phyloP scores from a whole-genome alignment of 192 early-diverging fungal genomes.

The Entomortierella parvispora region DNA sequence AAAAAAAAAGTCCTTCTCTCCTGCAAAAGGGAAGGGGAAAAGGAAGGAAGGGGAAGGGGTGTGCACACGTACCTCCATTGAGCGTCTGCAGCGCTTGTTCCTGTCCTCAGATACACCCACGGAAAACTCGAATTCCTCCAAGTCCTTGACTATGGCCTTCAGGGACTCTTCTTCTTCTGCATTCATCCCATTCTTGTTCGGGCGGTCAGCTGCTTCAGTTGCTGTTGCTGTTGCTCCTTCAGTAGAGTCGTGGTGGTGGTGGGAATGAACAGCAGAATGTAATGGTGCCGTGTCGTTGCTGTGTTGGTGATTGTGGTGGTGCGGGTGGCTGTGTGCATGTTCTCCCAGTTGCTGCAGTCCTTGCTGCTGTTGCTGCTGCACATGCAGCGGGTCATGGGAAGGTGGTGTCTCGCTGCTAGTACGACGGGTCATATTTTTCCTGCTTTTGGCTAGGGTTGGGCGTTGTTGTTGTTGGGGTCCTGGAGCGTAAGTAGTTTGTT shows the following conservation, averaged over 20 bases:
- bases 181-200: too few species aligned
- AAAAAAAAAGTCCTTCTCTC: not conserved
- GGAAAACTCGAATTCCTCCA: constrained; percentile 46
- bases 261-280: not conserved
- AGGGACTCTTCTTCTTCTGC: constrained; percentile 2
- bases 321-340: constrained; percentile 4
- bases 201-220: not conserved
- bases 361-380: not conserved
- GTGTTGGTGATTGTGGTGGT: constrained; percentile 7
- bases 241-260: not conserved
- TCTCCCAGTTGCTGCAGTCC: not conserved
- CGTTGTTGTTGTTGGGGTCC: not conserved
- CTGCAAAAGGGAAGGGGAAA: not conserved
- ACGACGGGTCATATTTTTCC: constrained; percentile 21
- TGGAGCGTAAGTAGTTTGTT: too few species aligned
- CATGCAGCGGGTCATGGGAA: not conserved
- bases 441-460: not conserved
- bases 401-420: constrained; percentile 4
- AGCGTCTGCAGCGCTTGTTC: constrained; percentile 90
- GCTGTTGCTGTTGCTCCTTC: not conserved
- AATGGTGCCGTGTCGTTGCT: constrained; percentile 1
- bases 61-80: constrained; percentile 95
- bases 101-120: constrained; percentile 86
- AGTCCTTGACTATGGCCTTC: constrained; percentile 38
- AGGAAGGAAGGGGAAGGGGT: not conserved